Conservation (phyloP, 305 asterid species). For the Rubia peregrina region DNA sequence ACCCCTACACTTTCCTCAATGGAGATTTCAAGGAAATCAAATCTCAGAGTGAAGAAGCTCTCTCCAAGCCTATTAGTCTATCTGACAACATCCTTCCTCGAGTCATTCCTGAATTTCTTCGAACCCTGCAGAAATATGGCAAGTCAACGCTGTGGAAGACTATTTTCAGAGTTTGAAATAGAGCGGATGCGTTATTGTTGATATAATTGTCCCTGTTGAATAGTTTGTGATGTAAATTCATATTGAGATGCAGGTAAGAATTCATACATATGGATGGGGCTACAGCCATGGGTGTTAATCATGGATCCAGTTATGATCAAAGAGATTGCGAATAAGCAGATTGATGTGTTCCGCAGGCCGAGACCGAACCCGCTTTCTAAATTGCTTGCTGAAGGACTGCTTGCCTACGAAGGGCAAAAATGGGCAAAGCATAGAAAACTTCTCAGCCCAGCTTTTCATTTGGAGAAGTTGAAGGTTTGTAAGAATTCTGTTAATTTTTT, state of each 20-base stretch:
- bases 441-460: constrained; percentile 11
- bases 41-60: not conserved
- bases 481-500: not conserved
- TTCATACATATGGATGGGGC: constrained; percentile 40
- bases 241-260: constrained; percentile 29
- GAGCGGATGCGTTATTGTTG: not conserved
- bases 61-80: not conserved
- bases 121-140: not conserved
- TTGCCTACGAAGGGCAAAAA: constrained; percentile 31
- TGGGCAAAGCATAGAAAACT: constrained; percentile 49
- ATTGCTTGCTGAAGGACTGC: constrained; percentile 33
- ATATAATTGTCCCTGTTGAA: not conserved
- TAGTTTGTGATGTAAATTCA: not conserved
- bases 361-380: constrained; percentile 26
- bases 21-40: not conserved
- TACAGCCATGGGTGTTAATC: constrained; percentile 21
- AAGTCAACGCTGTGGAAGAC: not conserved
- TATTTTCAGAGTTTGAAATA: too few species aligned
- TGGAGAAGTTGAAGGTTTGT: constrained; percentile 7
- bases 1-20: not conserved
- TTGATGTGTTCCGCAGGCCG: constrained; percentile 28
- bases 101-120: not conserved
- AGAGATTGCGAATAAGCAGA: constrained; percentile 34
- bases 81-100: not conserved
- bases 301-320: constrained; percentile 23